A percentile compares a stretch with the other conserved stretches of the same genome.
Evolutionary conservation across 202 grass and related monocot species (phyloP).

Genomic region (Brachypodium distachyon): DNA sequence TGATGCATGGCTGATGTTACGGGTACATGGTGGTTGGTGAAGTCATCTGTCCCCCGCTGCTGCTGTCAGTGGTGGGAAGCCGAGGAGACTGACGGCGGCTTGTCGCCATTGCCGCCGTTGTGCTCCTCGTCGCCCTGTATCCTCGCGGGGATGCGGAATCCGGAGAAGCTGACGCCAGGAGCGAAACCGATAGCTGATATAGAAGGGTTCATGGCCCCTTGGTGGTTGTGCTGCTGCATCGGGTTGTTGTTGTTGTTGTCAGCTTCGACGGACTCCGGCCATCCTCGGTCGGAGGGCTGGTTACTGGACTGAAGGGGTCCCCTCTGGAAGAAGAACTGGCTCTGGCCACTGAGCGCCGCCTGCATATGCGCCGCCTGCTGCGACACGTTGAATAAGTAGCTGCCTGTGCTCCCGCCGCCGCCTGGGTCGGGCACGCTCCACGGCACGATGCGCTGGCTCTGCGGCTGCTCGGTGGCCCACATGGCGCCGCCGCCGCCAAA

Average conservation of each 20-base stretch:
- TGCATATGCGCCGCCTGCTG: constrained; percentile 70
- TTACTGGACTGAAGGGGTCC: constrained; percentile 99
- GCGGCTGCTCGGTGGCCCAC: constrained; percentile 53
- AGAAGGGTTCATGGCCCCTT: constrained; percentile 27
- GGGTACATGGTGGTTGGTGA: constrained; percentile 19
- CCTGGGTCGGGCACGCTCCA: constrained; percentile 66
- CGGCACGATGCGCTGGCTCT: constrained; percentile 55
- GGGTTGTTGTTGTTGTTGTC: constrained; percentile 44
- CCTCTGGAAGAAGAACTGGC: constrained; percentile 85
- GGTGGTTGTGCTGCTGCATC: constrained; percentile 33
- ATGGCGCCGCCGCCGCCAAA: constrained; percentile 32
- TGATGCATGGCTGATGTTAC: neutral
- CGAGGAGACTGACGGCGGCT: constrained; percentile 60
- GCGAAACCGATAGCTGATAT: constrained; percentile 46
- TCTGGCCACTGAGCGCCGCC: constrained; percentile 39
- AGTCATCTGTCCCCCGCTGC: constrained; percentile 29
- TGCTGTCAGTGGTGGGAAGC: constrained; percentile 69
- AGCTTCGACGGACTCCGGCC: constrained; percentile 54
- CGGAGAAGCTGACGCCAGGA: constrained; percentile 48
- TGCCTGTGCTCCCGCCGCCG: constrained; percentile 23
- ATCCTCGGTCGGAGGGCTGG: constrained; percentile 71
- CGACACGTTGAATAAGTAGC: constrained; percentile 66
- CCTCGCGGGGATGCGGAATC: constrained; percentile 66
- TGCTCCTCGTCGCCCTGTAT: constrained; percentile 89
- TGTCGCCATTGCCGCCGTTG: constrained; percentile 54